Evolutionary conservation across 1,284 basidiomycete species (phyloP).

Genomic region (Moniliella sp.): DNA sequence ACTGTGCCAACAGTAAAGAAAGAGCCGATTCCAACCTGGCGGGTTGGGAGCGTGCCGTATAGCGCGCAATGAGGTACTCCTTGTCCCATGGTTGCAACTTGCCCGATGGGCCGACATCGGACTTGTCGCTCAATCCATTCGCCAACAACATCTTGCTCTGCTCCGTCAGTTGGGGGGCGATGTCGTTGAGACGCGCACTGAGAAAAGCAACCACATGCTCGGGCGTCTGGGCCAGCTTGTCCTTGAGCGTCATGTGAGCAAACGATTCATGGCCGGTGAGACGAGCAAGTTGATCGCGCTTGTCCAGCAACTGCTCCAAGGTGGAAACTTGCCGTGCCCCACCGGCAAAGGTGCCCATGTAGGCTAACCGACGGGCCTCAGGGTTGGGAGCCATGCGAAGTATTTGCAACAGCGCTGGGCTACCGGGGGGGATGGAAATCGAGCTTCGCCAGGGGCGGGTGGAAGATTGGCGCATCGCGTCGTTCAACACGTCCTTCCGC

Average conservation of each 20-base stretch:
- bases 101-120: no score
- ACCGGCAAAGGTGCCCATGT: constrained; percentile 35
- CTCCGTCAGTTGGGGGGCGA: no score
- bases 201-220: no score
- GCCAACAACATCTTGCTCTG: no score
- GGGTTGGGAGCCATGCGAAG: constrained; percentile 44
- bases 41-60: constrained; percentile 9
- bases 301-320: constrained; percentile 19
- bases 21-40: constrained; percentile 13
- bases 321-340: constrained; percentile 12
- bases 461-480: no score
- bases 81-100: constrained; percentile 22
- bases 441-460: no score
- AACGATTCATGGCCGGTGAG: constrained; percentile 22
- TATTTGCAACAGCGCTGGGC: not conserved
- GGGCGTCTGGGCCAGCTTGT: constrained; percentile 41
- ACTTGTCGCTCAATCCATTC: no score
- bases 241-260: constrained; percentile 24
- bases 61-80: constrained; percentile 23
- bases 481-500: not conserved
- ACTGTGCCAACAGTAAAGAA: constrained; percentile 27
- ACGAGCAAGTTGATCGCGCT: constrained; percentile 18
- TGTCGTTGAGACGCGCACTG: no score
- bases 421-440: constrained; percentile 1
- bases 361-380: constrained; percentile 57